phyloP scores from a whole-genome alignment of 352 stramenopile genomes.

The Globisporangium uncinulatum region DNA sequence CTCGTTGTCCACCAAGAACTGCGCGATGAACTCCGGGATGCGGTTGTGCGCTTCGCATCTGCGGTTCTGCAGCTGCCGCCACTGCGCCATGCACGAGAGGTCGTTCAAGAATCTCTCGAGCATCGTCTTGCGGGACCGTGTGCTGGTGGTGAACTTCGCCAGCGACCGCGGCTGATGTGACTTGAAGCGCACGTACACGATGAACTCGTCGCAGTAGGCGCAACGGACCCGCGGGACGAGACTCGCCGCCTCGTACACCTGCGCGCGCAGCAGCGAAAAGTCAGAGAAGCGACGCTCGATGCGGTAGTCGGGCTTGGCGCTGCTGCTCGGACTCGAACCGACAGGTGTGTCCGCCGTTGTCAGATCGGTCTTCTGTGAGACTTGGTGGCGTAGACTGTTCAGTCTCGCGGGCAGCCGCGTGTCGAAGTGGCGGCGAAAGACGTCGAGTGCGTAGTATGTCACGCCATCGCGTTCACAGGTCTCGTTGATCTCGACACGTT shows the following conservation, averaged over 20 bases:
- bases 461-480: conserved; percentile 7
- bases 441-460: conserved; percentile 11
- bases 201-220: conserved; percentile 52
- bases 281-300: conserved; percentile 58
- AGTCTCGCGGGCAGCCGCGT: conserved; percentile 3
- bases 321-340: not conserved
- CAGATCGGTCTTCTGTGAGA: not conserved
- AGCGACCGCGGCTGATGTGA: conserved; percentile 37
- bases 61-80: conserved; percentile 30
- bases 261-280: conserved; percentile 39
- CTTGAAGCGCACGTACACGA: conserved; percentile 47
- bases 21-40: conserved; percentile 38
- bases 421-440: conserved; percentile 8
- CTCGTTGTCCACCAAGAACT: conserved; percentile 20
- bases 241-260: conserved; percentile 39
- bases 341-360: not conserved
- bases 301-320: conserved; percentile 28
- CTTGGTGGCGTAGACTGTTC: not conserved
- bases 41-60: conserved; percentile 39
- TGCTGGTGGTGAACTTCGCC: conserved; percentile 24
- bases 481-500: conserved; percentile 11
- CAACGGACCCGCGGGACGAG: conserved; percentile 40
- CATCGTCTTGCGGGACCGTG: conserved; percentile 44
- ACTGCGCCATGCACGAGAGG: conserved; percentile 41
- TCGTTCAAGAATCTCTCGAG: conserved; percentile 40